These are phyloP conservation scores for Zoysia matrella DNA, from an alignment of 202 grass and related monocot genomes.

Conservation along the genomic window DNA sequence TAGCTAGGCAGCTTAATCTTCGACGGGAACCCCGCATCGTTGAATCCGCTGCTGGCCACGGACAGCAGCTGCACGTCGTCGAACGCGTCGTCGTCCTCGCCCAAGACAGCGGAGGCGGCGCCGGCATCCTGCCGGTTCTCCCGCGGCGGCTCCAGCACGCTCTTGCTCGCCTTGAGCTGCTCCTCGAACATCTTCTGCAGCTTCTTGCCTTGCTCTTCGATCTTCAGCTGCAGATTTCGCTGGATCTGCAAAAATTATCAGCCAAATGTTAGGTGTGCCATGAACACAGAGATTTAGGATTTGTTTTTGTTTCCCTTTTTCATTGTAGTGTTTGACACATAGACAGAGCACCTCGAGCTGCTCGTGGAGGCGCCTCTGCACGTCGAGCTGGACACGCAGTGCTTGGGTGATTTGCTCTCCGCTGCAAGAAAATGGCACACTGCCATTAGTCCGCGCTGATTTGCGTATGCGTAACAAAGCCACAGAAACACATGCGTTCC, in stretches of 20 bases:
- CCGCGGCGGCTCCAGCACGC: constrained; percentile 14
- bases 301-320: neutral
- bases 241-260: constrained; percentile 56
- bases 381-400: constrained; percentile 58
- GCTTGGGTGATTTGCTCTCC: constrained; percentile 81
- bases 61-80: constrained; percentile 46
- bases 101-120: neutral
- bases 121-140: constrained; percentile 21
- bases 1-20: constrained; percentile 39
- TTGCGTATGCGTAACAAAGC: neutral
- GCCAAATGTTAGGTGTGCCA: neutral
- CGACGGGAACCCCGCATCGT: constrained; percentile 44
- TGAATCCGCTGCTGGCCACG: constrained; percentile 21
- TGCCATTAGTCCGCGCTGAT: constrained; percentile 11
- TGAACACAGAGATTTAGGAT: neutral
- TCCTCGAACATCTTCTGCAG: constrained; percentile 85
- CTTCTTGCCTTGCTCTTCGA: constrained; percentile 82
- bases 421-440: constrained; percentile 45
- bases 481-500: constrained; percentile 2
- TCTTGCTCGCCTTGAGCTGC: constrained; percentile 66
- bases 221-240: constrained; percentile 73
- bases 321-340: constrained; percentile 7
- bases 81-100: neutral
- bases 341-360: constrained; percentile 77
- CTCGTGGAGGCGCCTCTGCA: constrained; percentile 63